phyloP scores from a whole-genome alignment of 2,329 filamentous ascomycete species.

The Epichloe baconii region DNA sequence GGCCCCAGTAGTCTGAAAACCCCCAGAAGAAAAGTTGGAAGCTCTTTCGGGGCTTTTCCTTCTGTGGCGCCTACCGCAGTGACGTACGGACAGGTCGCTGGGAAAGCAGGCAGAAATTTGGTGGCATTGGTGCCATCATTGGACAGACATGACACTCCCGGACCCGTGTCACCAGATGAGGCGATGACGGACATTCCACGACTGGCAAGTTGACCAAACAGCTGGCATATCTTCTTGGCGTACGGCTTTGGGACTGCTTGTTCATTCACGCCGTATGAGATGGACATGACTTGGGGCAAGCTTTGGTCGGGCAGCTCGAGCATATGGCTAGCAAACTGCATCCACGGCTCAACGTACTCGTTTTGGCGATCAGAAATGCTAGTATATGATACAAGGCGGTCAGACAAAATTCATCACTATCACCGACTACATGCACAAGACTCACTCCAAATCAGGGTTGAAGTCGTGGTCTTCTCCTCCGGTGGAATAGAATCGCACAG shows the following conservation, averaged over 20 bases:
- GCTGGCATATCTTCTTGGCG: constrained; percentile 35
- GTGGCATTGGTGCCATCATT: constrained; percentile 22
- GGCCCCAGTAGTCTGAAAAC: constrained; percentile 33
- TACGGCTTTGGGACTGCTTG: constrained; percentile 48
- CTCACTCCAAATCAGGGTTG: constrained; percentile 22
- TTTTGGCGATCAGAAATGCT: constrained; percentile 18
- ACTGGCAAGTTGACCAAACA: constrained; percentile 51
- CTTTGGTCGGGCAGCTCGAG: constrained; percentile 37
- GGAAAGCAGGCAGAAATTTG: constrained; percentile 22
- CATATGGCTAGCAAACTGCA: constrained; percentile 49
- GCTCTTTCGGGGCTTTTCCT: constrained; percentile 34
- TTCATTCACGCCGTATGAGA: constrained; percentile 61
- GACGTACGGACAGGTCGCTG: constrained; percentile 42
- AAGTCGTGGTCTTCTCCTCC: constrained; percentile 20
- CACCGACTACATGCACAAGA: neutral
- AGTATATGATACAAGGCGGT: neutral
- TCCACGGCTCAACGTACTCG: constrained; percentile 49
- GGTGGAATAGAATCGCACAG: constrained; percentile 20
- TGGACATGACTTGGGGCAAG: constrained; percentile 50
- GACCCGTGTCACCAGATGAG: constrained; percentile 43
- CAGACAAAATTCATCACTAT: neutral
- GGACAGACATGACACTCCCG: constrained; percentile 22
- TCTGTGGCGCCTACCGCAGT: constrained; percentile 49
- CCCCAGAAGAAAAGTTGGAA: constrained; percentile 39
- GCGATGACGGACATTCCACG: constrained; percentile 57